A percentile compares a stretch with the other conserved stretches of the same genome.
Evolutionary conservation across 331 rosid genomes (phyloP).

Genomic region (Rhamnella rubrinervis): DNA sequence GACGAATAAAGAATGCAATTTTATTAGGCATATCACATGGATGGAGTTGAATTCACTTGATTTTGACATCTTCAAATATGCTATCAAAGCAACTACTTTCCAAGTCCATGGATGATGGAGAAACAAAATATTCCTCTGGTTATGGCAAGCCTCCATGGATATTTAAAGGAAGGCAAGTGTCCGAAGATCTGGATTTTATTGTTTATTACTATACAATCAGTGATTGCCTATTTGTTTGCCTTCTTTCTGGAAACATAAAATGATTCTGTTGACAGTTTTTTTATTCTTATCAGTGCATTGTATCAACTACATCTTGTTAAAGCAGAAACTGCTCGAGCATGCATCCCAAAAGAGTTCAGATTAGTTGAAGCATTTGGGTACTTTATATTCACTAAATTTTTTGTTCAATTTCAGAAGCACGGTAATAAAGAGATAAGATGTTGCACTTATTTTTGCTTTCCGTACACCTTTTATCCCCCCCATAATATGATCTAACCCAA

Average conservation of each 20-base stretch:
- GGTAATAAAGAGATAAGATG: background rate
- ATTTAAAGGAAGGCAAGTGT: constrained; percentile 71
- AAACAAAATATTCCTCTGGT: constrained; percentile 47
- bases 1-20: background rate
- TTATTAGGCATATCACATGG: background rate
- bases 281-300: constrained; percentile 54
- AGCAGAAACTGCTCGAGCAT: constrained; percentile 68
- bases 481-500: background rate
- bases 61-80: background rate
- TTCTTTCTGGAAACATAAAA: background rate
- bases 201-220: background rate
- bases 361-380: constrained; percentile 93
- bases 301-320: constrained; percentile 93
- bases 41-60: constrained; percentile 3
- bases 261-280: background rate
- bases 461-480: background rate
- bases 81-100: background rate
- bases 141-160: constrained; percentile 92
- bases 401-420: background rate
- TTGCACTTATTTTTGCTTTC: background rate
- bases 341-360: constrained; percentile 80
- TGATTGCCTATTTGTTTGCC: background rate
- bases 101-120: constrained; percentile 45
- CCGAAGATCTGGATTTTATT: background rate
- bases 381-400: background rate